These are phyloP conservation scores for Sequoiadendron giganteum DNA, from an alignment of 75 land plant species.

Conservation along the genomic window DNA sequence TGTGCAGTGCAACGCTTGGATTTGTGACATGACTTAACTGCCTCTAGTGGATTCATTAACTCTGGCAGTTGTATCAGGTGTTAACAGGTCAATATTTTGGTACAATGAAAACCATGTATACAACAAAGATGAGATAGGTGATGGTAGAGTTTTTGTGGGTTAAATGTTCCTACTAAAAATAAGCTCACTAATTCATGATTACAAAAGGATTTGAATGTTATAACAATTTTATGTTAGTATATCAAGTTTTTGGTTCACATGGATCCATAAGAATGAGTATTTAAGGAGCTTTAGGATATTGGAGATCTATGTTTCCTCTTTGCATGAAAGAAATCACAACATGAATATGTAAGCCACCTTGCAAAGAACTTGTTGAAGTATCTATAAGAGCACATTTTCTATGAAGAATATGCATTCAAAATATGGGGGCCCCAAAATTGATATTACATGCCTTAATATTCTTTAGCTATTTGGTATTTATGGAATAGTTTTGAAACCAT, in stretches of 20 bases:
- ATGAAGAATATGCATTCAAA: conserved; percentile 90
- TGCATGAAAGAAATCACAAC: conserved; percentile 86
- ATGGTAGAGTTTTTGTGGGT: conserved; percentile 79
- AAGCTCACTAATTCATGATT: conserved; percentile 78
- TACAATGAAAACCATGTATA: too few relatives aligned
- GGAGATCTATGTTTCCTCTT: conserved; percentile 83
- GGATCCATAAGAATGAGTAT: conserved; percentile 88
- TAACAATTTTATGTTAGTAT: conserved; percentile 73
- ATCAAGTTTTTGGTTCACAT: conserved; percentile 63
- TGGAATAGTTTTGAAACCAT: too few relatives aligned
- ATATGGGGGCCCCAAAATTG: conserved; percentile 73
- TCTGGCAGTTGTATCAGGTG: too few relatives aligned
- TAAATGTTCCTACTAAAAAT: conserved; percentile 78
- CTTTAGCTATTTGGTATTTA: too few relatives aligned
- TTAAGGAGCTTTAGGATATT: conserved; percentile 84
- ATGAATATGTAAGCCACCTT: conserved; percentile 82
- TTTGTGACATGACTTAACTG: too few relatives aligned
- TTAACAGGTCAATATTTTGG: too few relatives aligned
- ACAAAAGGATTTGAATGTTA: conserved; percentile 67
- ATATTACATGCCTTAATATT: conserved; percentile 50
- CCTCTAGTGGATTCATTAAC: too few relatives aligned
- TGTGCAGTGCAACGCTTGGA: too few relatives aligned
- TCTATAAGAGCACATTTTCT: conserved; percentile 75
- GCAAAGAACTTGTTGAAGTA: conserved; percentile 76
- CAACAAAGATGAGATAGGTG: conserved; percentile 91